phyloP scores from a whole-genome alignment of 2,329 filamentous ascomycete genomes.

The Coniochaeta ligniaria region DNA sequence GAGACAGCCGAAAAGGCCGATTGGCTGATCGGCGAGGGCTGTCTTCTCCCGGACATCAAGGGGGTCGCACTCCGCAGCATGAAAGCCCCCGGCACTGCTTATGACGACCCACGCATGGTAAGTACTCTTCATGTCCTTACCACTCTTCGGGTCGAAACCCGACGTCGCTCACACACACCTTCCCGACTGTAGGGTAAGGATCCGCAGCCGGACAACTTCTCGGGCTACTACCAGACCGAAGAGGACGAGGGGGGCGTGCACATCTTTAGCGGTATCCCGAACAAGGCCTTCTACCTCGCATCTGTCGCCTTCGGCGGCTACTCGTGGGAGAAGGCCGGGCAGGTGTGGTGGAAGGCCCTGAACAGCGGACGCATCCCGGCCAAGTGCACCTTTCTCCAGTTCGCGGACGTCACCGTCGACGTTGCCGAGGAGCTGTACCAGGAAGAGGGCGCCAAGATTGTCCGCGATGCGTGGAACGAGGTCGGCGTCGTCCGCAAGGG shows the following conservation, averaged over 20 bases:
- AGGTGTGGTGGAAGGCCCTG: conserved; percentile 46
- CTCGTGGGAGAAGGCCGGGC: conserved; percentile 45
- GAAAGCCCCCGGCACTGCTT: conserved; percentile 46
- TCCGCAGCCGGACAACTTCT: conserved; percentile 42
- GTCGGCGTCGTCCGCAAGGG: conserved; percentile 32
- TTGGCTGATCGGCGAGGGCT: conserved; percentile 48
- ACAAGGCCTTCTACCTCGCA: conserved; percentile 47
- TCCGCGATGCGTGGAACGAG: conserved; percentile 38
- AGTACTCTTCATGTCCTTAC: conserved; percentile 12
- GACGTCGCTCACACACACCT: background rate
- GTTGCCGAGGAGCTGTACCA: conserved; percentile 35
- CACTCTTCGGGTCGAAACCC: background rate
- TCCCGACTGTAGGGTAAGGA: conserved; percentile 37
- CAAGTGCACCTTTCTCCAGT: conserved; percentile 37
- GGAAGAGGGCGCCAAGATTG: conserved; percentile 30
- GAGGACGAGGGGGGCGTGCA: conserved; percentile 49
- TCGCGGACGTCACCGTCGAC: conserved; percentile 40
- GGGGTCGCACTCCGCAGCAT: conserved; percentile 45
- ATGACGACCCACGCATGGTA: conserved; percentile 42
- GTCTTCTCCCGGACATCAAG: conserved; percentile 42
- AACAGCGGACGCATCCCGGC: conserved; percentile 31
- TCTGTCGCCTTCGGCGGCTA: conserved; percentile 41
- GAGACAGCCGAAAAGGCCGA: conserved; percentile 38
- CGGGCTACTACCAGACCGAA: conserved; percentile 15
- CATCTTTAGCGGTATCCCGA: conserved; percentile 49